Percentiles rank a stretch among this genome's conserved stretches.
Evolutionary conservation across 2,329 filamentous ascomycete genomes (phyloP).

Genomic region (Penicillium glabrum): DNA sequence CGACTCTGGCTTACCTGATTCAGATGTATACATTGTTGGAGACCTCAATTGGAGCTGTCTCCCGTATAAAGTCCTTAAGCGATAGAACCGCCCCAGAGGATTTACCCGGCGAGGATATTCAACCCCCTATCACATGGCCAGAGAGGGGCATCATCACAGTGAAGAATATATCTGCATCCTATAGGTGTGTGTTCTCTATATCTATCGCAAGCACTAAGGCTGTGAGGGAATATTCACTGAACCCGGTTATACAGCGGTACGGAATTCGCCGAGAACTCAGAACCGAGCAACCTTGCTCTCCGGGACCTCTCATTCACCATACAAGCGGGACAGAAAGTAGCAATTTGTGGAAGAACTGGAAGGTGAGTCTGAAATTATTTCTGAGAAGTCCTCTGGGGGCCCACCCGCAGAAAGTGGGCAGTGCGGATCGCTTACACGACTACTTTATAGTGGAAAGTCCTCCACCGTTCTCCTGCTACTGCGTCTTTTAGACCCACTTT

Average conservation of each 20-base stretch:
- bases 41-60: not conserved
- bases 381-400: not conserved
- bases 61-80: not conserved
- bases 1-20: not conserved
- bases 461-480: not conserved
- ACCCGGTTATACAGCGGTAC: not conserved
- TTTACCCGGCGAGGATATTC: not conserved
- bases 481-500: not conserved
- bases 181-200: not conserved
- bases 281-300: not conserved
- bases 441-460: not conserved
- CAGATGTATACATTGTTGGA: not conserved
- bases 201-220: not conserved
- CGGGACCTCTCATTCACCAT: not conserved
- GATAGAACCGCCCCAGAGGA: not conserved
- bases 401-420: not conserved
- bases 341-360: slow-evolving; percentile 13
- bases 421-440: not conserved
- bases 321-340: not conserved
- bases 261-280: not conserved
- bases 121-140: not conserved
- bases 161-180: not conserved
- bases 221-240: not conserved
- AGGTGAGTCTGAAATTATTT: not conserved
- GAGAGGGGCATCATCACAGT: not conserved